phyloP scores from a whole-genome alignment of 169 alveolate genomes.

The Ichthyophthirius multifiliis region DNA sequence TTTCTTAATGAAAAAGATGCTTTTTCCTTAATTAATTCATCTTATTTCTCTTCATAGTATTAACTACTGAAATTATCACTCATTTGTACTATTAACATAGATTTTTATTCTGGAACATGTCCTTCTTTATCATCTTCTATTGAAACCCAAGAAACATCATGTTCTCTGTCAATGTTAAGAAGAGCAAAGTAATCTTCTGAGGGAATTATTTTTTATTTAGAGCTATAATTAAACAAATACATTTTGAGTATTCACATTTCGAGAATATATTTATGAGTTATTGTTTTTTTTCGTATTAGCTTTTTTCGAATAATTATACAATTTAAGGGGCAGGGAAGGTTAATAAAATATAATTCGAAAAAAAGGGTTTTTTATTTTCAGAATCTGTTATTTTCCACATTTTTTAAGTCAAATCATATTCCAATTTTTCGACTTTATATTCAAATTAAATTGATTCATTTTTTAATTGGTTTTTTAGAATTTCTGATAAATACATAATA shows the following conservation, averaged over 20 bases:
- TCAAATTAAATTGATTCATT: not conserved
- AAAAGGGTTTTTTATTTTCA: not conserved
- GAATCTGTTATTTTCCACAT: not conserved
- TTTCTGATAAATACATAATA: not conserved
- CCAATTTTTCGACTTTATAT: not conserved
- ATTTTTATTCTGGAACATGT: not conserved
- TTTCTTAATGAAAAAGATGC: too few species aligned
- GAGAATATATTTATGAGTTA: not conserved
- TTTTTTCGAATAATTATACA: not conserved
- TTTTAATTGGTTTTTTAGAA: not conserved
- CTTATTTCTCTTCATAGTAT: not conserved
- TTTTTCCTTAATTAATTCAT: not conserved
- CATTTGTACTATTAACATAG: not conserved
- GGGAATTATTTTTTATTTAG: not conserved
- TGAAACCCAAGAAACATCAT: not conserved
- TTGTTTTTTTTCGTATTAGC: not conserved
- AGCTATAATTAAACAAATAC: not conserved
- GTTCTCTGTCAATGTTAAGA: not conserved
- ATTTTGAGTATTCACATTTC: not conserved
- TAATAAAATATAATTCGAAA: not conserved
- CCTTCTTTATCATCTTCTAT: not conserved
- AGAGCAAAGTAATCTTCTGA: slow-evolving; percentile 3
- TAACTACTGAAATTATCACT: not conserved
- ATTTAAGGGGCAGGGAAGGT: slow-evolving; percentile 4
- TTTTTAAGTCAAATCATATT: not conserved